Evolutionary conservation across 1,284 basidiomycete species (phyloP), one percentile per base, ranked within the genome.

Genomic region (Cystobasidium pallidum): DNA sequence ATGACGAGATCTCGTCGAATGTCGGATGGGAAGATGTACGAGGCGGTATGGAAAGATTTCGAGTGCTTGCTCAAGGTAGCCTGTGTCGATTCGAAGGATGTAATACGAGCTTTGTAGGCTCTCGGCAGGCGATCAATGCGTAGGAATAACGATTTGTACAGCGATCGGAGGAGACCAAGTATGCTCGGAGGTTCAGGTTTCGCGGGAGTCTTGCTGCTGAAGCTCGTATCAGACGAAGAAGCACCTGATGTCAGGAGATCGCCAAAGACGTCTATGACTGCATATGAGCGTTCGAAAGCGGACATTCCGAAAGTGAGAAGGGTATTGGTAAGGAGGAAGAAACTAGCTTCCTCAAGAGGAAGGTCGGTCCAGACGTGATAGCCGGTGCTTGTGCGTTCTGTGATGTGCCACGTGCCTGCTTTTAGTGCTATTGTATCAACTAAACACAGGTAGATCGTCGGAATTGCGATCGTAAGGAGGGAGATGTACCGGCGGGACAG

Each of bases 301-400:
- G 65, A 64, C 61, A 76, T 71, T 8, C 78, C 79, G 45, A 77
- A 75, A 0, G 76, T 75, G 55, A 80, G 75, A 58, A 79, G 74
- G 11, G 72, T 65, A 66, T 80, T 80, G 2, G 79, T 79, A 17
- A 79, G 57, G 8, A 79, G 65, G 70, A 80, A 79, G 75, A 80
- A 79, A 36, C 77, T 54, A 13, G 78, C 79, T 64, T 80, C 79
- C 57, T 62, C 78, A 77, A 70, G 24, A 4, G 59, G 70, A 43
- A 55, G 28, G 39, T 32, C 19, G 24, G 8, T 4, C 58, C 36
- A 45, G 17, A 41, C 63, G 41, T 71, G 74, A 26, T n/a, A 17
- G 1, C 77, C 77, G 0, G 77, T 59, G 52, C 77, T 79, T 1
- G 78, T 80, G 0, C 76, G 77, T 36, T 75, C 52, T 32, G 74